Evolutionary conservation across 78 protist species (phyloP).

Genomic region (Pigoraptor vietnamica): DNA sequence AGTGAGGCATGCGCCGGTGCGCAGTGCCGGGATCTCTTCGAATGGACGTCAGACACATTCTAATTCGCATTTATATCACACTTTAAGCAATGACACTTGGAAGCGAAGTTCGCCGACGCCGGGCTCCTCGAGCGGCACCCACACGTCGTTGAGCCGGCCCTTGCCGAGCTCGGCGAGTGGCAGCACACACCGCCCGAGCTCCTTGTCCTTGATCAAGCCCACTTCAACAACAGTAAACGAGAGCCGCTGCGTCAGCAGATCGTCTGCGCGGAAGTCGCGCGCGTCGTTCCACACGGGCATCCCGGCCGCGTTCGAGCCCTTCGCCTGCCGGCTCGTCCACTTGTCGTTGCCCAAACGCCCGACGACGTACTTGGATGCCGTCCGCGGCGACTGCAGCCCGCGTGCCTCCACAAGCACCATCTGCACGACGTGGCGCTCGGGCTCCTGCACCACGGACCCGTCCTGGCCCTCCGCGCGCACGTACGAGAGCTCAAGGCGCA

Average conservation of each 20-base stretch:
- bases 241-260: background rate
- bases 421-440: background rate
- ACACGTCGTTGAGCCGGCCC: background rate
- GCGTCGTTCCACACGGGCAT: background rate
- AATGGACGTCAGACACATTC: no score
- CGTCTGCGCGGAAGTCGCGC: background rate
- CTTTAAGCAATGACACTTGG: background rate
- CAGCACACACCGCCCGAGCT: background rate
- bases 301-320: background rate
- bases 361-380: background rate
- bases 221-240: background rate
- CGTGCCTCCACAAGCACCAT: background rate
- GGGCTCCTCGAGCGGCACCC: background rate
- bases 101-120: background rate
- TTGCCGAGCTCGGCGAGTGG: background rate
- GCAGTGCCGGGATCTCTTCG: background rate
- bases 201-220: background rate
- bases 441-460: background rate
- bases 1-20: background rate
- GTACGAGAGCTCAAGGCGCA: background rate
- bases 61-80: no score
- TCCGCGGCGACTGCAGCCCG: background rate
- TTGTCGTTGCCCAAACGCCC: background rate
- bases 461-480: background rate
- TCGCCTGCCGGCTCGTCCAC: background rate